A percentile compares a stretch with the other conserved stretches of the same genome.
Conservation (phyloP, 805 yeast species). For the Ogataea populi-albae region DNA sequence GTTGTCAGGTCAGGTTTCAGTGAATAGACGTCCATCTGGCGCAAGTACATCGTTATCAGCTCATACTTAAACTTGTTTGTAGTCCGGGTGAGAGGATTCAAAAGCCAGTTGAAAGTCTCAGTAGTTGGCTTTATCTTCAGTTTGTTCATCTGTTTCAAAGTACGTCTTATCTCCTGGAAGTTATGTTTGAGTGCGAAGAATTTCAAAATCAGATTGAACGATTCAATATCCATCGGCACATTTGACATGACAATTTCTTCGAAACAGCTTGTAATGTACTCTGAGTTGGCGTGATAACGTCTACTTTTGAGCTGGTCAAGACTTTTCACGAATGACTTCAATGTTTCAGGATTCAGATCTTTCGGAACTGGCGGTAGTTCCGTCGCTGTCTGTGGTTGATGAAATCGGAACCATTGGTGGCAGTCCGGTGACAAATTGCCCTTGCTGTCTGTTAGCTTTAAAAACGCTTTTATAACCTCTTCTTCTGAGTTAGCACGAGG, state of each 20-base stretch:
- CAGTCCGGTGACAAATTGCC: conserved; percentile 3
- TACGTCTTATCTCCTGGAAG: conserved; percentile 6
- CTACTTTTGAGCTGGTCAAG: conserved; percentile 12
- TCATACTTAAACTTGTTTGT: conserved; percentile 7
- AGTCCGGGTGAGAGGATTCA: conserved; percentile 15
- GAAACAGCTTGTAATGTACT: conserved; percentile 10
- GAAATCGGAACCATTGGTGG: conserved; percentile 4
- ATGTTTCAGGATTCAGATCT: conserved; percentile 6
- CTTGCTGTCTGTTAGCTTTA: conserved; percentile 3
- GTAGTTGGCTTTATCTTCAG: conserved; percentile 12
- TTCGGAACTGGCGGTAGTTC: conserved; percentile 11
- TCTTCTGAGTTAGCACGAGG: conserved; percentile 12
- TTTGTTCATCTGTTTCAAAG: conserved; percentile 8
- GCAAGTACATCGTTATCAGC: conserved; percentile 13
- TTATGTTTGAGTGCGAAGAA: conserved; percentile 15
- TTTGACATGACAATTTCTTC: conserved; percentile 13
- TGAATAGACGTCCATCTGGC: conserved; percentile 13
- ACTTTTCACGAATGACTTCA: conserved; percentile 9
- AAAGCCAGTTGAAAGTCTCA: conserved; percentile 17
- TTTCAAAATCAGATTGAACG: conserved; percentile 19
- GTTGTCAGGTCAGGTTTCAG: conserved; percentile 22
- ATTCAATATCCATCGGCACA: conserved; percentile 5
- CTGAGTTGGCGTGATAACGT: conserved; percentile 7
- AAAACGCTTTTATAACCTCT: conserved; percentile 13
- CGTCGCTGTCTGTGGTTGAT: conserved; percentile 6